A percentile compares a stretch with the other conserved stretches of the same genome.
Conservation (phyloP, 106 monocot species). For the Apostasia ramifera region DNA sequence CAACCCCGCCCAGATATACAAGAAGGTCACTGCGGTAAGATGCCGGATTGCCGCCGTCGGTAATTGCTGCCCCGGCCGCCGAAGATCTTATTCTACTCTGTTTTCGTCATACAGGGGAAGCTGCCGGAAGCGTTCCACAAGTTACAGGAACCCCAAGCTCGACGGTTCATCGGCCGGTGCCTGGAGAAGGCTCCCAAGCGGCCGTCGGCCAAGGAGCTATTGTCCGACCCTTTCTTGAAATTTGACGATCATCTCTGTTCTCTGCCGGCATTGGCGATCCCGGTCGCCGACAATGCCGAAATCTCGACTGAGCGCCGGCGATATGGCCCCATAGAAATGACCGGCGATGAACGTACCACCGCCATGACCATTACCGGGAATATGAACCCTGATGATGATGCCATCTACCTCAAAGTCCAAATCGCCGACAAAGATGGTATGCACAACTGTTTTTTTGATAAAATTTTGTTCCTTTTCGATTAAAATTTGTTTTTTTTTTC, state of each 20-base stretch:
- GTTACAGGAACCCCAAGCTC: conserved; percentile 57
- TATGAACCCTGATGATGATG: conserved; percentile 70
- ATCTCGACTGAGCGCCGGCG: background rate
- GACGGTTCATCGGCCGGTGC: conserved; percentile 68
- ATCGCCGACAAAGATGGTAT: conserved; percentile 66
- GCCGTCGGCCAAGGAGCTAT: conserved; percentile 64
- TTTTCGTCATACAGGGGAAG: conserved; percentile 51
- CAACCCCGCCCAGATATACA: conserved; percentile 99
- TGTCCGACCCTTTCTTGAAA: conserved; percentile 70
- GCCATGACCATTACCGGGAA: conserved; percentile 97
- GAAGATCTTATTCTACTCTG: background rate
- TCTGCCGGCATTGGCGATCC: background rate
- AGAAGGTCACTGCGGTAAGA: conserved; percentile 80
- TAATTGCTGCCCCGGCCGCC: background rate
- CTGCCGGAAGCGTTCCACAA: conserved; percentile 64
- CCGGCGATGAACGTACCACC: background rate
- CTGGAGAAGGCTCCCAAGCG: conserved; percentile 45
- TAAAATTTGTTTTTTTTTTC: background rate
- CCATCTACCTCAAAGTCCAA: conserved; percentile 89
- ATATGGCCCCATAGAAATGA: background rate
- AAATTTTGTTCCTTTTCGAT: background rate
- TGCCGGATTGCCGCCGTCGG: background rate
- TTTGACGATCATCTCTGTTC: conserved; percentile 5
- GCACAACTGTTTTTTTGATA: background rate
- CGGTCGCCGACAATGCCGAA: background rate